These are phyloP conservation scores for Sindora glabra DNA, from an alignment of 306 rosid genomes.

Conservation along the genomic window DNA sequence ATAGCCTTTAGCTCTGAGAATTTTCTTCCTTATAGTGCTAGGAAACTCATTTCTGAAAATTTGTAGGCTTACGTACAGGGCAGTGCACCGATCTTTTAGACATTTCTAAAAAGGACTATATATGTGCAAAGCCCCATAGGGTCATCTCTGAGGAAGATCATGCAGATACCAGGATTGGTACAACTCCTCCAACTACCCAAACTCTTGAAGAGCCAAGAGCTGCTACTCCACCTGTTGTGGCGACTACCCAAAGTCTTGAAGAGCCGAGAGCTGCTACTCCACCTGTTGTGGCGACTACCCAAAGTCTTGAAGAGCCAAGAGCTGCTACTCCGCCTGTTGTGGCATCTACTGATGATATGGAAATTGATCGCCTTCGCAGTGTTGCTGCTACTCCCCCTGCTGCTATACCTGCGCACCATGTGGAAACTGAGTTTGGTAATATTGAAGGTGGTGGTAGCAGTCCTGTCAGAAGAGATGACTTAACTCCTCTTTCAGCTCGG, in stretches of 20 bases:
- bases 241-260: conserved; percentile 15
- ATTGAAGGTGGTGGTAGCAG: conserved; percentile 20
- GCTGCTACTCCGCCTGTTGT: conserved; percentile 8
- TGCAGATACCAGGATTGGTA: conserved; percentile 9
- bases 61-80: conserved; percentile 36
- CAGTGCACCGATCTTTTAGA: conserved; percentile 42
- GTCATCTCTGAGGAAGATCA: conserved; percentile 31
- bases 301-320: conserved; percentile 18
- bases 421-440: conserved; percentile 31
- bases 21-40: neutral
- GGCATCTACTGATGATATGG: conserved; percentile 12
- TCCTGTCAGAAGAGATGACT: conserved; percentile 13
- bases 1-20: neutral
- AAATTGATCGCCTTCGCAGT: neutral
- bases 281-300: conserved; percentile 12
- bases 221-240: conserved; percentile 9
- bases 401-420: neutral
- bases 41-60: neutral
- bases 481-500: conserved; percentile 18
- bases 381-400: conserved; percentile 22
- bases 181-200: conserved; percentile 25
- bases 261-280: conserved; percentile 21
- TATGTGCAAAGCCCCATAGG: conserved; percentile 36
- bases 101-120: conserved; percentile 30
- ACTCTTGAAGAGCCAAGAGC: conserved; percentile 14